Conservation (phyloP, 2,329 filamentous ascomycete species). For the Calonectria fujianensis region DNA sequence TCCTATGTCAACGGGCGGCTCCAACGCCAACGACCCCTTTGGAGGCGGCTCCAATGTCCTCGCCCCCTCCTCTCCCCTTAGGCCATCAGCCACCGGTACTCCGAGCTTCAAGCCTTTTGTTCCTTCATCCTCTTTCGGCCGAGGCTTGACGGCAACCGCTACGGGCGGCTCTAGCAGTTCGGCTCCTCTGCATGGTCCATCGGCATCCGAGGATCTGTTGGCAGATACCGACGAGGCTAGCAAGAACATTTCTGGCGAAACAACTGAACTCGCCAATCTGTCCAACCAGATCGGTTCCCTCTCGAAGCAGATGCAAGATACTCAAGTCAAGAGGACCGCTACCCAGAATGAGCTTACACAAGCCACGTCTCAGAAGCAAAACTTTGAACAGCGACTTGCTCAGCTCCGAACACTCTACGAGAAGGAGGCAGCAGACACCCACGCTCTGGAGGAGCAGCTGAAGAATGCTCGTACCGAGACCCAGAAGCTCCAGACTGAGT, state of each 20-base stretch:
- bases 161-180: constrained; percentile 77
- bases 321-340: constrained; percentile 86
- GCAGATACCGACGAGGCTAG: constrained; percentile 93
- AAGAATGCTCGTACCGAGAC: constrained; percentile 85
- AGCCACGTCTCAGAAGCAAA: constrained; percentile 89
- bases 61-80: constrained; percentile 73
- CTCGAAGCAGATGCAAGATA: constrained; percentile 94
- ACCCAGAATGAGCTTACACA: constrained; percentile 90
- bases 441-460: constrained; percentile 88
- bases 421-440: constrained; percentile 92
- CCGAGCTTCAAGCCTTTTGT: constrained; percentile 90
- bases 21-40: constrained; percentile 79
- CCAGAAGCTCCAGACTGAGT: constrained; percentile 88
- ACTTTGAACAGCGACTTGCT: constrained; percentile 91
- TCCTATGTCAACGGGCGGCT: constrained; percentile 84
- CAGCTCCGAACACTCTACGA: constrained; percentile 94
- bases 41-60: constrained; percentile 68
- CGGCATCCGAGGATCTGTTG: constrained; percentile 87
- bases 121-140: constrained; percentile 93
- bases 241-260: constrained; percentile 91
- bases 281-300: constrained; percentile 96
- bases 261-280: constrained; percentile 93
- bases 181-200: constrained; percentile 60
- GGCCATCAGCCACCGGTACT: constrained; percentile 67
- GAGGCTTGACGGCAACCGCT: constrained; percentile 81